A percentile compares a stretch with the other conserved stretches of the same genome.
Conservation (phyloP, 164 flowering plant genomes). For the Dillenia turbinata region DNA sequence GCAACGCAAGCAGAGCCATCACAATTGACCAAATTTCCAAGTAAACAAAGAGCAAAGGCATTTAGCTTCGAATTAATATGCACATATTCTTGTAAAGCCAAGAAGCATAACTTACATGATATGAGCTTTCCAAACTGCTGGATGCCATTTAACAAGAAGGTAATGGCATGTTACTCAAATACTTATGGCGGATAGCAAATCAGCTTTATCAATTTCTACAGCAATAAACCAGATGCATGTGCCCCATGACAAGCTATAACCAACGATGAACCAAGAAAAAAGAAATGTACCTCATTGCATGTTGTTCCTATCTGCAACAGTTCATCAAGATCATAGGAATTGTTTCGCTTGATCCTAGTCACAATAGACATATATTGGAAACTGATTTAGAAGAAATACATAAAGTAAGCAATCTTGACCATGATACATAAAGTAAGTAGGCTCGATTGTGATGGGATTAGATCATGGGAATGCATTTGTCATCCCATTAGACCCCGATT, state of each 20-base stretch:
- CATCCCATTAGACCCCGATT: too few species aligned
- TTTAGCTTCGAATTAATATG: too few species aligned
- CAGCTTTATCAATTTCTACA: not conserved
- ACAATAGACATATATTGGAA: conserved; percentile 24
- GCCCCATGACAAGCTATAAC: not conserved
- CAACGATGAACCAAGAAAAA: not conserved
- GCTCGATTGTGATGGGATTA: too few species aligned
- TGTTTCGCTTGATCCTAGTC: conserved; percentile 24
- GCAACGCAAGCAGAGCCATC: not conserved
- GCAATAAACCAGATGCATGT: too few species aligned
- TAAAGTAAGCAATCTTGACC: too few species aligned
- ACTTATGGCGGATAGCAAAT: not conserved
- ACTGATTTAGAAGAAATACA: too few species aligned
- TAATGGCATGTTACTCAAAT: not conserved
- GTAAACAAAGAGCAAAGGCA: not conserved
- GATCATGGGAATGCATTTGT: too few species aligned
- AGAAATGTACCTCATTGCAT: conserved; percentile 52
- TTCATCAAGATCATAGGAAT: conserved; percentile 40
- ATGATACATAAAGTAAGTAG: too few species aligned
- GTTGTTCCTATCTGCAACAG: conserved; percentile 43
- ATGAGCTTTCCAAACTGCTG: not conserved
- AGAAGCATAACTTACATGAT: not conserved
- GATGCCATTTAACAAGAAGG: not conserved
- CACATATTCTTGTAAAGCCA: too few species aligned
- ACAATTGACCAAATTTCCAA: not conserved